Evolutionary conservation across 371 early-diverging fungal genomes (phyloP), one percentile per base, ranked within the genome.

Genomic region (Mortierella sp.): DNA sequence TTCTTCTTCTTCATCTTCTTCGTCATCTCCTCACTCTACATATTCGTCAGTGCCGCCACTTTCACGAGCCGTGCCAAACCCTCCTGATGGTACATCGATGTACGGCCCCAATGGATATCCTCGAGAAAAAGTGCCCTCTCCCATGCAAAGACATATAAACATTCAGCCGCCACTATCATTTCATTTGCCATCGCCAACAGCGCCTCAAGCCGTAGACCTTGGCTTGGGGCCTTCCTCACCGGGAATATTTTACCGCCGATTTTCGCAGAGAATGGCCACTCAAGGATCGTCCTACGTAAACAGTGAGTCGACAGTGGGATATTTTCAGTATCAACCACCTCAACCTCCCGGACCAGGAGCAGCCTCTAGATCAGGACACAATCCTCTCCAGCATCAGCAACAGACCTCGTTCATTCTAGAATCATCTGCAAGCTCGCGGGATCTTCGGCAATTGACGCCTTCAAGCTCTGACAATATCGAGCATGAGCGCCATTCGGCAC

Each of bases 161-260:
- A 68, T 72, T 22, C 65, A 67, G 12, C 77, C 54, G 16, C 72
- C 72, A 2, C 16, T 72, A 24, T 30, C 59, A 3, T 32, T 63
- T 20, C 59, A 51, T 3, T 60, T 67, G 30, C 68, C 72, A 22
- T 45, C 58, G 2, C 72, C 77, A 14, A 70, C 77, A 20, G 77
- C 77, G 1, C 77, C 77, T 1, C 68, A 47, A 18, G 77, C 77
- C 26, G 68, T 77, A 2, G 69, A 72, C 22, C 58, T 77, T 14
- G 77, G 77, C 8, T 24, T 68, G 18, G 77, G 72, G 0, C 77
- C 77, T 11, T 51, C 68, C 8, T 77, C 77, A 3, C 72, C 77
- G n/a, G 60, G 57, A 39, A 16, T 5, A 32, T 30, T 47, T 6
- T 1, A 47, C 20, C 30, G 39, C 12, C 60, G 51, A 20, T 5